Conservation (phyloP, 352 stramenopile species). For the Aphanomyces invadans region DNA sequence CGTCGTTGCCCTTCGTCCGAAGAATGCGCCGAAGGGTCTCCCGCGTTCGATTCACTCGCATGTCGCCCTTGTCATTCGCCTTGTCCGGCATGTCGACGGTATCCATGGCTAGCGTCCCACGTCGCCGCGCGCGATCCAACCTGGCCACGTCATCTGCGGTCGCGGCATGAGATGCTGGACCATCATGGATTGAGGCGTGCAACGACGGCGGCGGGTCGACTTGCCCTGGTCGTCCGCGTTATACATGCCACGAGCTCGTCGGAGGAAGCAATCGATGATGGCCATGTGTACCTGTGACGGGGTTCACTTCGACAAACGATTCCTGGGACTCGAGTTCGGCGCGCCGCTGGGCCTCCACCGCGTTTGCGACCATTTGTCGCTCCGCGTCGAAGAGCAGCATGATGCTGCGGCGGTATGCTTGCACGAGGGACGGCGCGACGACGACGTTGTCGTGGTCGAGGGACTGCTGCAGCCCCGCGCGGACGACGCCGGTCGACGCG, state of each 20-base stretch:
- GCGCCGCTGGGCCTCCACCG: background rate
- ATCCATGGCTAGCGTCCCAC: background rate
- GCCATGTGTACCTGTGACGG: slow-evolving; percentile 5
- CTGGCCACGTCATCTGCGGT: background rate
- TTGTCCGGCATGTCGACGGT: too few species aligned
- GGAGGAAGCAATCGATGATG: background rate
- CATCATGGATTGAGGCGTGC: background rate
- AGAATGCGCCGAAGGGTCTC: background rate
- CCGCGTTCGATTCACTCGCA: background rate
- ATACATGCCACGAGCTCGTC: too few species aligned
- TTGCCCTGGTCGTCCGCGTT: background rate
- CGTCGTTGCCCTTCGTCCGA: background rate
- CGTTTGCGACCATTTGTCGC: slow-evolving; percentile 6
- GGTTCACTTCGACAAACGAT: slow-evolving; percentile 16
- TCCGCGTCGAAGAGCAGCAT: slow-evolving; percentile 17
- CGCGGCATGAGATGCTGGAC: background rate
- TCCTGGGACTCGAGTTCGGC: background rate
- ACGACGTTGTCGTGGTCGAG: background rate
- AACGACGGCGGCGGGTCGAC: background rate
- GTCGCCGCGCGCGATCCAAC: background rate
- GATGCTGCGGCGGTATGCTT: slow-evolving; percentile 15
- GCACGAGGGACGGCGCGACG: background rate
- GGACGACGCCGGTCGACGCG: background rate
- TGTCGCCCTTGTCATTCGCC: background rate
- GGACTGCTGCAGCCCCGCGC: background rate